Evolutionary conservation across 768 basidiomycete species (phyloP).

Genomic region (Suillus brevipes): DNA sequence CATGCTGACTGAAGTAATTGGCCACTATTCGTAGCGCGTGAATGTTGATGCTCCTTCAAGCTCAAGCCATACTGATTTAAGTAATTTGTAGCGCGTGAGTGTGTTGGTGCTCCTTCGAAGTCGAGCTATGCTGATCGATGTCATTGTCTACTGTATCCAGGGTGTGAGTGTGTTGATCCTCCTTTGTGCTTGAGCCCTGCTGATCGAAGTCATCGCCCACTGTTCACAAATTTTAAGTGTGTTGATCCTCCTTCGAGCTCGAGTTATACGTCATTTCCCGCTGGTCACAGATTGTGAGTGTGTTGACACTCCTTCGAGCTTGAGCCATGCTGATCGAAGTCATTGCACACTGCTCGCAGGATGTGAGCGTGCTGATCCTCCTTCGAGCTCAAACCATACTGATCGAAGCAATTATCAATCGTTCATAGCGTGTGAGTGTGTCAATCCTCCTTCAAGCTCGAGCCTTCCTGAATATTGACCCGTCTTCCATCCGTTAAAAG

Average conservation of each 20-base stretch:
- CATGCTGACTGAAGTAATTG: too few species aligned
- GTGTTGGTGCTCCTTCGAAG: too few species aligned
- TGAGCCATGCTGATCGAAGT: background rate
- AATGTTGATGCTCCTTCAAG: too few species aligned
- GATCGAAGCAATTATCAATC: background rate
- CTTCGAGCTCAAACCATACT: background rate
- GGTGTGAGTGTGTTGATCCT: background rate
- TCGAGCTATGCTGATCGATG: too few species aligned
- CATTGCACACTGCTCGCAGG: too few species aligned
- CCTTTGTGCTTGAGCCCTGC: background rate
- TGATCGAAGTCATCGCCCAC: background rate
- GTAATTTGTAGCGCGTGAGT: too few species aligned
- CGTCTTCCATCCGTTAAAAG: too few species aligned
- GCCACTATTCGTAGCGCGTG: too few species aligned
- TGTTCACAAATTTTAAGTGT: background rate
- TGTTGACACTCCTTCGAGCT: background rate
- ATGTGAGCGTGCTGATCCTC: too few species aligned
- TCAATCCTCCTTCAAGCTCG: accelerated
- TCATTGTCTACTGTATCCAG: background rate
- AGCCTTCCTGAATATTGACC: background rate
- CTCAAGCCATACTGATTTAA: background rate
- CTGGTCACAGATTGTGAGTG: background rate
- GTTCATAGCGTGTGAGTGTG: background rate
- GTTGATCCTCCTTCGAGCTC: background rate
- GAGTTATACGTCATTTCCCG: background rate